Conservation (phyloP, 495 filamentous ascomycete species). For the Xylaria bambusicola region DNA sequence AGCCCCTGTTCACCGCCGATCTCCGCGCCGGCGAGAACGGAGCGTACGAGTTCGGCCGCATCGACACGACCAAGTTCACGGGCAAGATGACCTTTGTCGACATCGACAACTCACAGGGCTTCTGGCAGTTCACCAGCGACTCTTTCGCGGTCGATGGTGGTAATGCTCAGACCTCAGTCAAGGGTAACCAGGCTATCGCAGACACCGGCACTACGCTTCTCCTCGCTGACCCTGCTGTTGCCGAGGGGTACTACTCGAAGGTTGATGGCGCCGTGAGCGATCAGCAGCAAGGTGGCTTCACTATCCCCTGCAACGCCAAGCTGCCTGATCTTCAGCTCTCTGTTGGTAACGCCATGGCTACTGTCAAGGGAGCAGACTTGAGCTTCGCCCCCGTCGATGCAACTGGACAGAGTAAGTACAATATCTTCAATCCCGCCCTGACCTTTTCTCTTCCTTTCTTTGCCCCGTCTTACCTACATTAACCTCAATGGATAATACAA, state of each 20-base stretch:
- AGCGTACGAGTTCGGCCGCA: constrained; percentile 74
- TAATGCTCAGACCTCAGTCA: constrained; percentile 31
- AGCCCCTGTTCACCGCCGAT: constrained; percentile 72
- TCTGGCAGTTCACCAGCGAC: constrained; percentile 72
- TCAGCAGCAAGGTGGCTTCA: constrained; percentile 58
- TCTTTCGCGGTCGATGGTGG: constrained; percentile 57
- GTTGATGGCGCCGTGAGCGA: constrained; percentile 58
- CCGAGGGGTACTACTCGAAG: constrained; percentile 61
- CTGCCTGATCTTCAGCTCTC: constrained; percentile 69
- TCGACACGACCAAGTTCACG: constrained; percentile 66
- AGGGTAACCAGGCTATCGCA: constrained; percentile 60
- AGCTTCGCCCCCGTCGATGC: constrained; percentile 62
- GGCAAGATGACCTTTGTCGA: constrained; percentile 64
- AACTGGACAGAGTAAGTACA: constrained; percentile 39
- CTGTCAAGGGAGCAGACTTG: constrained; percentile 65
- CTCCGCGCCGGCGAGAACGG: constrained; percentile 63
- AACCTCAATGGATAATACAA: not conserved
- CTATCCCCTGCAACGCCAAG: constrained; percentile 49
- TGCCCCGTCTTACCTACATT: not conserved
- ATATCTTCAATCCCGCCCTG: too few relatives aligned
- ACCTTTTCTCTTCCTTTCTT: not conserved
- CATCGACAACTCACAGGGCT: constrained; percentile 65
- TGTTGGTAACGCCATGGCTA: constrained; percentile 61
- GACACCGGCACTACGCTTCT: constrained; percentile 77
- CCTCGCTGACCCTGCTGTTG: constrained; percentile 64